Percentiles rank a stretch among this genome's conserved stretches.
Conservation (phyloP, 2,329 filamentous ascomycete genomes). For the Monosporascus sp. region DNA sequence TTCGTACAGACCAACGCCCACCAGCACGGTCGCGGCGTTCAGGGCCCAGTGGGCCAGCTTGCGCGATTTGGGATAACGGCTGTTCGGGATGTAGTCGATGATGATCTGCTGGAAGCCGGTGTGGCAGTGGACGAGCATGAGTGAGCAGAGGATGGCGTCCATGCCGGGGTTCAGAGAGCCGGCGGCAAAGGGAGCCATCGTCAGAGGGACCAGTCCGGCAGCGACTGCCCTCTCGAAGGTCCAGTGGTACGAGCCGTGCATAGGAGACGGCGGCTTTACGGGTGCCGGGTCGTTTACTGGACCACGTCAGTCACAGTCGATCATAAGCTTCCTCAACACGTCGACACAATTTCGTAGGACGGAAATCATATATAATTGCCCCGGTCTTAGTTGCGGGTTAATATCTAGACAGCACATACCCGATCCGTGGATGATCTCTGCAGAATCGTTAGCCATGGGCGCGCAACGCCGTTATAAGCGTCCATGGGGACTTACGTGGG, state of each 20-base stretch:
- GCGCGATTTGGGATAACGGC: slow-evolving; percentile 62
- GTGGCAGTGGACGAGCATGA: slow-evolving; percentile 87
- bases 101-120: slow-evolving; percentile 89
- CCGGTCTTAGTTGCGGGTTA: not conserved
- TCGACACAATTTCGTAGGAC: not conserved
- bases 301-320: slow-evolving; percentile 13
- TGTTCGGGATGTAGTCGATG: slow-evolving; percentile 82
- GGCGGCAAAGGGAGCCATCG: slow-evolving; percentile 84
- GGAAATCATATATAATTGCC: not conserved
- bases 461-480: not conserved
- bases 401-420: slow-evolving; percentile 44
- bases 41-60: slow-evolving; percentile 71
- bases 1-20: slow-evolving; percentile 88
- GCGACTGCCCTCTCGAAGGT: slow-evolving; percentile 86
- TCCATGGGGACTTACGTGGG: slow-evolving; percentile 61
- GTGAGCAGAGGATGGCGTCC: slow-evolving; percentile 79
- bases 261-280: slow-evolving; percentile 65
- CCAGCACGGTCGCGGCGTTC: slow-evolving; percentile 70
- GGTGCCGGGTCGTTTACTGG: slow-evolving; percentile 81
- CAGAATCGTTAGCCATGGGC: slow-evolving; percentile 37
- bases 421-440: slow-evolving; percentile 71
- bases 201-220: slow-evolving; percentile 77
- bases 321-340: slow-evolving; percentile 1
- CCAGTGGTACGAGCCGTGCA: slow-evolving; percentile 98
- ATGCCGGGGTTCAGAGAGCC: slow-evolving; percentile 84